Evolutionary conservation across 768 basidiomycete genomes (phyloP), one percentile per base, ranked within the genome.

Genomic region (Phylloporus sp.): DNA sequence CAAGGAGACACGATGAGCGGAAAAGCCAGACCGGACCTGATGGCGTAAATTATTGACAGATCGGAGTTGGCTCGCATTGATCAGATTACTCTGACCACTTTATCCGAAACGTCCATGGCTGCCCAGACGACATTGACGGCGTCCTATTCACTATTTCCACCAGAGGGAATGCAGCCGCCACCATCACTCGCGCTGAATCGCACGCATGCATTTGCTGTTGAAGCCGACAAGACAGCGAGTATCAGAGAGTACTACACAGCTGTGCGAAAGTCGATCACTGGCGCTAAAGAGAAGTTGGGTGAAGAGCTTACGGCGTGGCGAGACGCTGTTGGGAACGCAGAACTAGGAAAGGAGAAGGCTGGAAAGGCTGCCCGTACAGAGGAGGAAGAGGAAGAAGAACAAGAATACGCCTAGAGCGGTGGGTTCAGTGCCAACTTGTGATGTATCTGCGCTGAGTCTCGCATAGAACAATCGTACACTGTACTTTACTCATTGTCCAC

Each of bases 231-330:
- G 34, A 59, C 44, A 5, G 50, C 10, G 10, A 26, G 46, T 3
- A 8, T 13, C 0, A 11, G 39, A 13, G 57, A 52, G 28, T 85
- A 84, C 61, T 88, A 88, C 51, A 63, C 67, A 1, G 70, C 67
- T 2, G 65, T 90, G 35, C 72, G 74, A 53, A 66, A 58, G 6
- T 72, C 81, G 18, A 72, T 90, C 45, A 70, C 69, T 29, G 68
- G 72, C 31, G 84, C 85, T 26, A 81, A 73, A 55, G 72, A 71
- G 38, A 70, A 74, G 26, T 57, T 87, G 5, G 88, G 88, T 10
- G 75, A 81, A 39, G 84, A 88, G 56, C 64, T 91, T 66, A 90
- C 88, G 0, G 75, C 66, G 6, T 90, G 87, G 88, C 77, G 84
- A 59, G 87, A 91, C 67, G 76, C 77, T 6, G 82, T 89, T 5